Evolutionary conservation across 2,329 filamentous ascomycete genomes (phyloP), one percentile per base, ranked within the genome.

Genomic region (Sporothrix euskadiensis): DNA sequence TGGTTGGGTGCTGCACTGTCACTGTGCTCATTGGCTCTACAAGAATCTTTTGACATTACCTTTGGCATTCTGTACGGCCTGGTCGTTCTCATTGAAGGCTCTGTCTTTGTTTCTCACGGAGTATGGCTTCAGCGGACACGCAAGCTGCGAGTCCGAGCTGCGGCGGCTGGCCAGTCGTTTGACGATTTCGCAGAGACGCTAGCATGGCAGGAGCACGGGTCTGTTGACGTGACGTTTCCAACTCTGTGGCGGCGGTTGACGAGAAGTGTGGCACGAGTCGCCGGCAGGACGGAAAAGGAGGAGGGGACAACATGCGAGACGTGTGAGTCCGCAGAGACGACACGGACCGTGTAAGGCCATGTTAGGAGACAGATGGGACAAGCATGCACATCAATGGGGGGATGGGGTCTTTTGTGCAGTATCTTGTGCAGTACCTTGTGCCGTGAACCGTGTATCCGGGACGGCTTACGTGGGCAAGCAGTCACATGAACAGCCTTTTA

Each of bases 51-150:
- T 57, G 54, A 57, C 54, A 10, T 57, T 57, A 57, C 54, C 26
- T 57, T 57, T 57, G 54, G 54, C 26, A 57, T 57, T 30, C 54
- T 57, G 22, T 57, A 57, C 54, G 54, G 54, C 14, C 54, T 57
- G 19, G 54, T 57, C n/a, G 54, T 57, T 8, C 2, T 57, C 2
- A 57, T 57, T 8, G 54, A 57, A 12, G 54, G 54, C n/a, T 57
- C 54, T n/a, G 54, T 57, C 19, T 57, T 57, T n/a, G 22, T 57
- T 4, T 32, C 54, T 3, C 54, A 57, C n/a, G 54, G 54, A 5
- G 54, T 57, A 12, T 57, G 54, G 54, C 54, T 57, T 19, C 54
- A 32, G n/a, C 54, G 54, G n/a, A 57, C 54, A 30, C 54, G 22
- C 2, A 12, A n/a, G 26, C n/a, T 57, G 54, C 54, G 54, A 8